phyloP scores from a whole-genome alignment of 2,329 filamentous ascomycete species.

The Aspergillus versicolor region DNA sequence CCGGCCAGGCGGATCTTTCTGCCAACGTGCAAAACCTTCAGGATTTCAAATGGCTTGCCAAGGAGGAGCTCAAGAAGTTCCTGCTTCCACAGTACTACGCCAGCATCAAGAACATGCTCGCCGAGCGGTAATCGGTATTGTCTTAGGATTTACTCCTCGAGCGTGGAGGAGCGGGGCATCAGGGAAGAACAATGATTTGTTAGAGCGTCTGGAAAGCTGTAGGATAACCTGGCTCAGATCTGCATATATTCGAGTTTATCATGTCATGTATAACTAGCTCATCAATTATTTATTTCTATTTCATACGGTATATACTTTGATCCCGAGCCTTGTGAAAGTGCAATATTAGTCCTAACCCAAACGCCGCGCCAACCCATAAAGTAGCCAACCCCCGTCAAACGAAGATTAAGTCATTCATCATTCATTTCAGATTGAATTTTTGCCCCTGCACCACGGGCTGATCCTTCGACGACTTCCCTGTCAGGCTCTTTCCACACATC shows the following conservation, averaged over 20 bases:
- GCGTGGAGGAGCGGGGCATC: not conserved
- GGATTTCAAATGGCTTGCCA: conserved; percentile 91
- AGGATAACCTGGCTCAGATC: conserved; percentile 17
- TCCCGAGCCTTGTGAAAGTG: not conserved
- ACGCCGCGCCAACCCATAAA: conserved; percentile 15
- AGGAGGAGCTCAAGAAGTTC: conserved; percentile 74
- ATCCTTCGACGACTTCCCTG: conserved; percentile 46
- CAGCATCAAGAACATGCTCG: conserved; percentile 78
- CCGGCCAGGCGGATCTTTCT: conserved; percentile 81
- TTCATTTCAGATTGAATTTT: conserved; percentile 63
- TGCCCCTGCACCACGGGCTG: conserved; percentile 59
- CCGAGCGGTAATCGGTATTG: conserved; percentile 61
- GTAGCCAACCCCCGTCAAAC: not conserved
- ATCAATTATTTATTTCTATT: conserved; percentile 14
- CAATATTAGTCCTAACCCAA: not conserved
- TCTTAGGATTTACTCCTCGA: not conserved
- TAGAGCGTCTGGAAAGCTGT: conserved; percentile 11
- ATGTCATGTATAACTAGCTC: conserved; percentile 42
- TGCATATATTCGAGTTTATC: conserved; percentile 36
- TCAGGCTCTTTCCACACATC: conserved; percentile 60
- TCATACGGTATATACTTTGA: not conserved
- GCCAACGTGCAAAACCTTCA: conserved; percentile 69
- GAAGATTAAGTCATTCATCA: not conserved
- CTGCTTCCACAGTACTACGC: conserved; percentile 70
- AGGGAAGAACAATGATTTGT: not conserved